phyloP scores from a whole-genome alignment of 2,329 filamentous ascomycete species.

The Taxawa tesnikishii region DNA sequence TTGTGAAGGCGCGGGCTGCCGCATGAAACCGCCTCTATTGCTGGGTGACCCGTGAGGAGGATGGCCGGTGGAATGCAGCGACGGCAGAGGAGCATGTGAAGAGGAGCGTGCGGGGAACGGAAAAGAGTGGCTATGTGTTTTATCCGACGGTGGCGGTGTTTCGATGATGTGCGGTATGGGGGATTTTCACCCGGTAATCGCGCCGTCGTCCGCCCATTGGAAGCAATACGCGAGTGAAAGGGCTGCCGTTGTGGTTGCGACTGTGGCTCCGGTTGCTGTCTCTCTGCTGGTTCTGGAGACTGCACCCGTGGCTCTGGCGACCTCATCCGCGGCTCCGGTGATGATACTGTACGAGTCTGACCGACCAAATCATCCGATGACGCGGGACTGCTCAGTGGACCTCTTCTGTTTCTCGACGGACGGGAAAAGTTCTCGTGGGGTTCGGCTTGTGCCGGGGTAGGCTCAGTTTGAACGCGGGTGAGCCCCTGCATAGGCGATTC shows the following conservation, averaged over 20 bases:
- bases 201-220: conserved; percentile 44
- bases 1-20: conserved; percentile 1
- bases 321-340: too few relatives aligned
- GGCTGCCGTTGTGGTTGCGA: conserved; percentile 18
- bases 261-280: conserved; percentile 4
- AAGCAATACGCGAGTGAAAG: conserved; percentile 45
- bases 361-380: conserved; percentile 16
- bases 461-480: conserved; percentile 58
- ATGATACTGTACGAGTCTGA: too few relatives aligned
- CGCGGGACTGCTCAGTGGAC: conserved; percentile 15
- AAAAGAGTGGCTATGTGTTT: too few relatives aligned
- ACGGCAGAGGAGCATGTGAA: conserved; percentile 25
- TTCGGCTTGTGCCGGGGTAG: conserved; percentile 29
- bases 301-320: too few relatives aligned
- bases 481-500: conserved; percentile 41
- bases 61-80: conserved; percentile 13
- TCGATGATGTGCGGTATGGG: conserved; percentile 52
- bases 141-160: conserved; percentile 31
- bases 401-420: conserved; percentile 41
- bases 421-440: conserved; percentile 46
- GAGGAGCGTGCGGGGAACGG: not conserved
- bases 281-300: conserved; percentile 5
- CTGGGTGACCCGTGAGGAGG: conserved; percentile 16
- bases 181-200: conserved; percentile 34
- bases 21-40: conserved; percentile 17